These are phyloP conservation scores for Hippophae gyantsensis DNA, from an alignment of 306 rosid genomes.

Conservation along the genomic window DNA sequence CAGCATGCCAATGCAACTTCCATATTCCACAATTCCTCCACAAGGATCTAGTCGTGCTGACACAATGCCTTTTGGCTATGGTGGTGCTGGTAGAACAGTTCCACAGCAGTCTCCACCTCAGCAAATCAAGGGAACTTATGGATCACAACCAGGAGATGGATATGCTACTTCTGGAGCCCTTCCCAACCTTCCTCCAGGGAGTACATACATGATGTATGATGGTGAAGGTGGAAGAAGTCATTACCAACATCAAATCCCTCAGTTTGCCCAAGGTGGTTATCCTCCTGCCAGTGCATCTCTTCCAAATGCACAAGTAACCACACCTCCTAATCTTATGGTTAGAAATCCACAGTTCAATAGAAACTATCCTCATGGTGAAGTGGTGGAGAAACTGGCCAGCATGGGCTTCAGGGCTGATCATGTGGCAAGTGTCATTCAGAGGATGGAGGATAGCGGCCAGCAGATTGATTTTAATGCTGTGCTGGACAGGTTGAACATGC, in stretches of 20 bases:
- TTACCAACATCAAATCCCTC: slow-evolving; percentile 52
- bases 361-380: slow-evolving; percentile 69
- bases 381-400: slow-evolving; percentile 66
- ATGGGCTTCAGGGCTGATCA: slow-evolving; percentile 92
- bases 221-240: slow-evolving; percentile 62
- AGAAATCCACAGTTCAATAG: slow-evolving; percentile 57
- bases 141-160: slow-evolving; percentile 45
- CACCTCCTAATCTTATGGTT: slow-evolving; percentile 38
- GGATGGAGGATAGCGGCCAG: slow-evolving; percentile 94
- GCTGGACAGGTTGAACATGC: slow-evolving; percentile 75
- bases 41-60: slow-evolving; percentile 55
- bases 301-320: slow-evolving; percentile 38
- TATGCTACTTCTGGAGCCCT: slow-evolving; percentile 50
- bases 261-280: slow-evolving; percentile 61
- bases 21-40: slow-evolving; percentile 61
- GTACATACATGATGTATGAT: slow-evolving; percentile 76
- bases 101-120: slow-evolving; percentile 76
- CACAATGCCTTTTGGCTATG: slow-evolving; percentile 59
- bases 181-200: slow-evolving; percentile 48
- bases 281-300: slow-evolving; percentile 59
- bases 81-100: slow-evolving; percentile 55
- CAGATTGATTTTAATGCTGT: slow-evolving; percentile 78
- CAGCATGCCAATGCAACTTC: slow-evolving; percentile 88
- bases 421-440: slow-evolving; percentile 66
- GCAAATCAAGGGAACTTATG: slow-evolving; percentile 54